phyloP scores from a whole-genome alignment of 208 protist species.

The Sergeia podlipaevii region DNA sequence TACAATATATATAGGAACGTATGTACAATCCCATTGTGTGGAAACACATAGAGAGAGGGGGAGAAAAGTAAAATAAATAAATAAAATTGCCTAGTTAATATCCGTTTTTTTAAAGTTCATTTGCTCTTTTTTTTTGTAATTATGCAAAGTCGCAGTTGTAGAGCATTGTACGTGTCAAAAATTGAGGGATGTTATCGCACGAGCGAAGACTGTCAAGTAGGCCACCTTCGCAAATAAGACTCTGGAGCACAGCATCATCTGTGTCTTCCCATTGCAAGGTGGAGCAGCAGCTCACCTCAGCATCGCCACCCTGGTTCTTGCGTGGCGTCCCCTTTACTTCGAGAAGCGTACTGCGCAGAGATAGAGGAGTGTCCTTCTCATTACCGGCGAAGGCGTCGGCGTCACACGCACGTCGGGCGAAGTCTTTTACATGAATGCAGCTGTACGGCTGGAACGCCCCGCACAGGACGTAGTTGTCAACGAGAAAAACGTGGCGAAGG shows the following conservation, averaged over 20 bases:
- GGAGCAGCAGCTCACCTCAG: neutral
- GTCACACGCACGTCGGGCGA: conserved; percentile 15
- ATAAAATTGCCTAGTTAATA: no score
- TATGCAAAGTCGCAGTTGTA: conserved; percentile 7
- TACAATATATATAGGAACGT: no score
- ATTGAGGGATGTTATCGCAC: conserved; percentile 16
- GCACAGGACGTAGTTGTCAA: conserved; percentile 57
- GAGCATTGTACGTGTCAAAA: conserved; percentile 7
- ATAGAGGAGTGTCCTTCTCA: neutral
- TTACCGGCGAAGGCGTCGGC: neutral
- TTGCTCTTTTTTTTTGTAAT: no score
- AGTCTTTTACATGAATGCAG: conserved; percentile 37
- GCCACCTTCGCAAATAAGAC: conserved; percentile 7
- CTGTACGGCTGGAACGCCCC: conserved; percentile 67
- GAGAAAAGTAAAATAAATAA: no score
- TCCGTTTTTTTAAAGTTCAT: no score
- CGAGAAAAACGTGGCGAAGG: conserved; percentile 31
- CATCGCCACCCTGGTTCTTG: neutral
- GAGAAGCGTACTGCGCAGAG: neutral
- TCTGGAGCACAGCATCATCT: conserved; percentile 20
- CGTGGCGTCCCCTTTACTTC: neutral
- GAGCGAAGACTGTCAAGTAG: conserved; percentile 5
- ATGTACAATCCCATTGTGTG: no score
- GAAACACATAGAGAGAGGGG: no score
- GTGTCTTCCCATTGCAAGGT: conserved; percentile 14